Base-by-base conservation (phyloP, 1,284 basidiomycete species). In the Trametes hirsuta region DNA sequence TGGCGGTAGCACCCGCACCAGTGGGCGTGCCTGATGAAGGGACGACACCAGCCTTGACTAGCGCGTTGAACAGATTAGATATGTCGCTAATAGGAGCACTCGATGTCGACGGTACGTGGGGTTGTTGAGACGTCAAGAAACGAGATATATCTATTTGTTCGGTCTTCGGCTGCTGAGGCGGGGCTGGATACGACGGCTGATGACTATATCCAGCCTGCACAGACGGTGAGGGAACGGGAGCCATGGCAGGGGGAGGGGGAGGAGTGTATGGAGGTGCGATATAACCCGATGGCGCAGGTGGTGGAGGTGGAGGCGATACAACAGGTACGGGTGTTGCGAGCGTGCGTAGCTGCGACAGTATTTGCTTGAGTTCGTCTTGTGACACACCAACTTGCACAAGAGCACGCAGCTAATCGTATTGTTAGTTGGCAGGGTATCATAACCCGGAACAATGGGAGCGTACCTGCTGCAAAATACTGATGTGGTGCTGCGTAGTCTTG, bases 321-420 rank as follows among this genome's bases (percentile, higher is more conserved):
- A 76, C 74, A 60, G 79, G 30, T 30, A 30, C 30, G 4, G 30
- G 74, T 52, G 84, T 82, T 25, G 86, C 81, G 18, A 95, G 76
- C 35, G 82, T 80, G 39, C 91, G 87, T 6, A 97, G 74, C 70
- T 95, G 93, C 36, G 77, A 74, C 0, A 94, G 80, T 55, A 97
- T 95, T 70, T 94, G 91, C 42, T 81, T 81, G 30, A 96, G 79
- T 70, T 96, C 91, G 25, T 86, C 84, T 67, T 90, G 87, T 2
- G 92, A 92, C 15, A 95, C 87, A 14, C 90, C 89, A 2, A 86
- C 83, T 69, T 91, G 87, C 1, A 95, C 90, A 36, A 95, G 79
- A 54, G 81, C 82, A 52, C 90, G 88, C 59, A 96, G 77, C 91
- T 95, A 44, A 41, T 62, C 66, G 48, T 44, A 53, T 35, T 3